These are phyloP conservation scores for Starmerella potacharoeniae DNA, from an alignment of 805 yeast genomes.

Conservation along the genomic window DNA sequence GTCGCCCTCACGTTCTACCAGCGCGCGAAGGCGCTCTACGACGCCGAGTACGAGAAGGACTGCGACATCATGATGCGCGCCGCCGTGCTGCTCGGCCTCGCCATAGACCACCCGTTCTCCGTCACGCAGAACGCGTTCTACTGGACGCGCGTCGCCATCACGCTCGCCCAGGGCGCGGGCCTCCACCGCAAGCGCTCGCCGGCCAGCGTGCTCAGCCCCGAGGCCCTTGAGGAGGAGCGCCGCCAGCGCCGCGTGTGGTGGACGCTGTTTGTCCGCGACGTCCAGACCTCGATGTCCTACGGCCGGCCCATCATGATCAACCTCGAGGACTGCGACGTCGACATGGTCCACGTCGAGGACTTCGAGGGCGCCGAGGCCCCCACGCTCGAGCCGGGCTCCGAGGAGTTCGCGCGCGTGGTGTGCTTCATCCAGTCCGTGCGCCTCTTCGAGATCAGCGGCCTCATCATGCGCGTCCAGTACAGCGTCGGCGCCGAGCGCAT, in stretches of 20 bases:
- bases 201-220: slow-evolving; percentile 14
- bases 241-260: slow-evolving; percentile 54
- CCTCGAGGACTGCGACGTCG: slow-evolving; percentile 63
- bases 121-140: slow-evolving; percentile 54
- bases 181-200: slow-evolving; percentile 39
- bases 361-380: slow-evolving; percentile 27
- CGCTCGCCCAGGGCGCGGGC: slow-evolving; percentile 66
- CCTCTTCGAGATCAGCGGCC: slow-evolving; percentile 59
- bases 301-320: slow-evolving; percentile 63
- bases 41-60: slow-evolving; percentile 56
- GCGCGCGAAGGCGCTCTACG: slow-evolving; percentile 65
- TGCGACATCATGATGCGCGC: slow-evolving; percentile 53
- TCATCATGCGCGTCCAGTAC: slow-evolving; percentile 56
- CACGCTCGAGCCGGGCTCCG: slow-evolving; percentile 33
- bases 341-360: slow-evolving; percentile 58
- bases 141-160: slow-evolving; percentile 60
- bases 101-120: slow-evolving; percentile 66
- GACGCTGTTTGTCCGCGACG: slow-evolving; percentile 61
- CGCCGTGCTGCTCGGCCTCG: slow-evolving; percentile 48
- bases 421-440: slow-evolving; percentile 53
- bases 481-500: slow-evolving; percentile 54
- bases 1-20: slow-evolving; percentile 51
- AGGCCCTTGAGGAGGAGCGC: slow-evolving; percentile 32
- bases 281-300: slow-evolving; percentile 56
- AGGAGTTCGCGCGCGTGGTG: slow-evolving; percentile 30